Conservation (phyloP, 169 alveolate genomes). For the Besnoitia besnoiti region DNA sequence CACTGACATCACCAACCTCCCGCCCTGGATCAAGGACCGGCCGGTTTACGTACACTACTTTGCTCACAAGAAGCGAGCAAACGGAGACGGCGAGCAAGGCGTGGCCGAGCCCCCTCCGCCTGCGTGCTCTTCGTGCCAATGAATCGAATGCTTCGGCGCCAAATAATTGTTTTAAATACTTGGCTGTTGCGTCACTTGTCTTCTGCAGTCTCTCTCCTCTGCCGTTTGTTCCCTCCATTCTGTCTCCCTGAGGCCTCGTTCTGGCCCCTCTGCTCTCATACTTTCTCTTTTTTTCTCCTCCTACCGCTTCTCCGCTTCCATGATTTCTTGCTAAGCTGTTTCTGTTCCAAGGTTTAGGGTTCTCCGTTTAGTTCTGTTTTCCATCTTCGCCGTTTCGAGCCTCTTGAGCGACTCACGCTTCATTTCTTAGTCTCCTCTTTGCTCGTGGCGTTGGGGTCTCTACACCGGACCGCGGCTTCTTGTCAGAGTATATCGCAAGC, state of each 20-base stretch:
- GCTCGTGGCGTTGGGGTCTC: too few relatives aligned
- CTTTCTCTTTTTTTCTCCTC: neutral
- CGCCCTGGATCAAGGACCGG: slow-evolving; percentile 37
- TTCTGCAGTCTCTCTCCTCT: neutral
- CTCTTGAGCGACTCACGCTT: neutral
- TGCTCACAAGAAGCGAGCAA: neutral
- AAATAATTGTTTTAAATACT: neutral
- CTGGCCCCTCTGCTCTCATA: neutral
- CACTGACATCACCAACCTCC: slow-evolving; percentile 21
- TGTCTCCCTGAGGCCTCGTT: neutral
- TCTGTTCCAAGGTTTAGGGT: neutral
- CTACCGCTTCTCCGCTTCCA: neutral
- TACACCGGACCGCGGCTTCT: too few relatives aligned
- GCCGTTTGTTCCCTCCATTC: neutral
- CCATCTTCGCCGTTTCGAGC: neutral
- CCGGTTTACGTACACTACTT: slow-evolving; percentile 21
- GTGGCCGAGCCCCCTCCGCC: neutral
- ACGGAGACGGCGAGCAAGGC: neutral
- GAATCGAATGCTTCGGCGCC: neutral
- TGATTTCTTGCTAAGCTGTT: neutral
- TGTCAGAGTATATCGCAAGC: too few relatives aligned
- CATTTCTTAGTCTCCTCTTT: neutral
- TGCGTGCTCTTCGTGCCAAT: neutral
- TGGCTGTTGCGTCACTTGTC: neutral
- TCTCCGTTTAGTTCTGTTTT: neutral